Percentiles rank a stretch among this genome's conserved stretches.
phyloP scores from a whole-genome alignment of 1,139 yeast genomes.

The Wickerhamiella infanticola region DNA sequence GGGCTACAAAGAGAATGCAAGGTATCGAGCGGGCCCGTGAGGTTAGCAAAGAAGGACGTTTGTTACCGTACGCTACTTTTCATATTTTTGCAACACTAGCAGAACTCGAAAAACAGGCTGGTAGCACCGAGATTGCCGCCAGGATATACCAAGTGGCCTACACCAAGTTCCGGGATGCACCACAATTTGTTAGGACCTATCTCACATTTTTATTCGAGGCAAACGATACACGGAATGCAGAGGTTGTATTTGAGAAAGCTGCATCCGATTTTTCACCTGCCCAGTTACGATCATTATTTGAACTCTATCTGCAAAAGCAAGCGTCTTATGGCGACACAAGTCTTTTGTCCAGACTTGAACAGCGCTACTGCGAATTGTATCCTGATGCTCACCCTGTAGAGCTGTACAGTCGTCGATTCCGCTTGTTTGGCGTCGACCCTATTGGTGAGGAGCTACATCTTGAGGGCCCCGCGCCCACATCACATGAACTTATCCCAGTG shows the following conservation, averaged over 20 bases:
- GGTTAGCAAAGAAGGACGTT: constrained; percentile 53
- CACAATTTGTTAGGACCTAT: constrained; percentile 52
- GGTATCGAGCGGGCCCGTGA: constrained; percentile 29
- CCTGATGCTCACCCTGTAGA: constrained; percentile 30
- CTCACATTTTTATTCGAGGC: constrained; percentile 54
- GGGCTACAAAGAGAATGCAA: constrained; percentile 25
- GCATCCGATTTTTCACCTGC: constrained; percentile 29
- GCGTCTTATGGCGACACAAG: constrained; percentile 42
- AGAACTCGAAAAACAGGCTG: constrained; percentile 57
- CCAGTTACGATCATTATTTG: constrained; percentile 30
- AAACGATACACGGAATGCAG: constrained; percentile 68
- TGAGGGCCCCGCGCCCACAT: background rate
- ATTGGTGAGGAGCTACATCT: constrained; percentile 6
- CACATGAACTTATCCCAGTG: background rate
- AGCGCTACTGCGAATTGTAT: constrained; percentile 48
- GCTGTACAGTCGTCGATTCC: constrained; percentile 25
- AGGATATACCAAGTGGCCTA: constrained; percentile 72
- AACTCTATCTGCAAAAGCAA: constrained; percentile 38
- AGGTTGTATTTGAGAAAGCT: constrained; percentile 64
- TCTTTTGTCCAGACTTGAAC: constrained; percentile 51
- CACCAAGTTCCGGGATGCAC: constrained; percentile 36
- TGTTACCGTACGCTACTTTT: constrained; percentile 49
- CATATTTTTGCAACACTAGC: constrained; percentile 76
- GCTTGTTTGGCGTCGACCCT: constrained; percentile 7
- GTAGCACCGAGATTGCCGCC: constrained; percentile 45